These are phyloP conservation scores for Candida parachauliodes DNA, from an alignment of 805 yeast genomes.

Conservation along the genomic window DNA sequence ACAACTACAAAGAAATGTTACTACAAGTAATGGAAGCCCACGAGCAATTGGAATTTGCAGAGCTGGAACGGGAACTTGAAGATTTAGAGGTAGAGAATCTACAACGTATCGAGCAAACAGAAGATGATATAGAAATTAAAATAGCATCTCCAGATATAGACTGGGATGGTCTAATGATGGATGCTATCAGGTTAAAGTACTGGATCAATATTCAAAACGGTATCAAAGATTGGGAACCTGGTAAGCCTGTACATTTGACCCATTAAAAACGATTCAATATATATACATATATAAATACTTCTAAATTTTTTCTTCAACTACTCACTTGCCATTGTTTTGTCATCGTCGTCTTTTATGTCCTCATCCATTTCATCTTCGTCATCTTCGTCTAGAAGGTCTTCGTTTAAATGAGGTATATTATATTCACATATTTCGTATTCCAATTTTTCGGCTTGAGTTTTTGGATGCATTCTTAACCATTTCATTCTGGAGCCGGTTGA, in stretches of 20 bases:
- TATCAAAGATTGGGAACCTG: constrained; percentile 74
- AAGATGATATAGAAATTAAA: constrained; percentile 42
- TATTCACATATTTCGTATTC: constrained; percentile 68
- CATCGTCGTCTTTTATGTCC: constrained; percentile 31
- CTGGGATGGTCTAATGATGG: constrained; percentile 57
- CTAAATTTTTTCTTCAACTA: constrained; percentile 6
- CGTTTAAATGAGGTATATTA: constrained; percentile 41
- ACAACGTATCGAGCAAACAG: constrained; percentile 47
- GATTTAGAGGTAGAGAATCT: constrained; percentile 54
- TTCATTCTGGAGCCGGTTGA: constrained; percentile 90
- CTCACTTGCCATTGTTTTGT: constrained; percentile 44
- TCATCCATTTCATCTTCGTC: constrained; percentile 19
- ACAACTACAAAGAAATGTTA: constrained; percentile 51
- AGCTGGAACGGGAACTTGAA: constrained; percentile 54
- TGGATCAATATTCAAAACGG: constrained; percentile 78
- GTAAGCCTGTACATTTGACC: constrained; percentile 60
- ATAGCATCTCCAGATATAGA: constrained; percentile 38
- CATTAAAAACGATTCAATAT: constrained; percentile 33
- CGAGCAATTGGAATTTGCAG: constrained; percentile 72
- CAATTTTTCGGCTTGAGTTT: constrained; percentile 52
- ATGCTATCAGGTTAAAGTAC: constrained; percentile 72
- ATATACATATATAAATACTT: constrained; percentile 1
- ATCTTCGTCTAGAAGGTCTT: constrained; percentile 22
- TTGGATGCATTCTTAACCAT: constrained; percentile 85
- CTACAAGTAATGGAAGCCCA: constrained; percentile 81